Evolutionary conservation across 306 rosid species (phyloP), one percentile per base, ranked within the genome.

Genomic region (Lathyrus sativus): DNA sequence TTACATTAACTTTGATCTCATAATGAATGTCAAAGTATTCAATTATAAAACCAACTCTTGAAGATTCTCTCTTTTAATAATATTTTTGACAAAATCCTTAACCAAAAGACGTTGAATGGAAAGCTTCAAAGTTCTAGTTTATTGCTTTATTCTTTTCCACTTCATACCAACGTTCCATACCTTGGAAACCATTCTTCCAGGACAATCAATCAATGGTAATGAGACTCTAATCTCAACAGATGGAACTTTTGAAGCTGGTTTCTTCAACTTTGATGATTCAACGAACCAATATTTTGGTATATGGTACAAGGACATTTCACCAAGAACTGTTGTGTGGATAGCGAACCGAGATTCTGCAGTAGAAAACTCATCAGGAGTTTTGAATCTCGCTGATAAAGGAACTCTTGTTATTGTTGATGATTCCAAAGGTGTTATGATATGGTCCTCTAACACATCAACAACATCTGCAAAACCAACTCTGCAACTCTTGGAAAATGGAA

Each of bases 401-500:
- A 67, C 18, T 39, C 54, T 78, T 61, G 17, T 62, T 17, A 19
- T 78, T 24, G 53, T 51, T 24, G 43, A 71, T 17, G 24, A 73
- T 78, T 58, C 39, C 38, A 26, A 24, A 73, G 57, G 65, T 7
- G 9, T 0, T 53, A 24, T 39, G 7, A 39, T 49, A 0, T 78
- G 78, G 81, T 58, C 74, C 42, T 58, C 81, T 24, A 67, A 66
- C 45, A 13, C 73, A 11, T 57, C 81, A 66, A 10, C 7, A 42
- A 41, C 62, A 38, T 57, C 50, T 38, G 38, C 29, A 24, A 67
- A 38, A 1, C 82, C 82, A 10, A 10, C 70, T 74, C 45, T 73
- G 13, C 69, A 69, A 43, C 65, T 84, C 29, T 71, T 79, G 59
- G 86, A 80, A 3, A 45, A 51, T 9, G 80, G 85, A 41, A 83